Evolutionary conservation across 768 basidiomycete species (phyloP).

Genomic region (Mycena albidolilacea): DNA sequence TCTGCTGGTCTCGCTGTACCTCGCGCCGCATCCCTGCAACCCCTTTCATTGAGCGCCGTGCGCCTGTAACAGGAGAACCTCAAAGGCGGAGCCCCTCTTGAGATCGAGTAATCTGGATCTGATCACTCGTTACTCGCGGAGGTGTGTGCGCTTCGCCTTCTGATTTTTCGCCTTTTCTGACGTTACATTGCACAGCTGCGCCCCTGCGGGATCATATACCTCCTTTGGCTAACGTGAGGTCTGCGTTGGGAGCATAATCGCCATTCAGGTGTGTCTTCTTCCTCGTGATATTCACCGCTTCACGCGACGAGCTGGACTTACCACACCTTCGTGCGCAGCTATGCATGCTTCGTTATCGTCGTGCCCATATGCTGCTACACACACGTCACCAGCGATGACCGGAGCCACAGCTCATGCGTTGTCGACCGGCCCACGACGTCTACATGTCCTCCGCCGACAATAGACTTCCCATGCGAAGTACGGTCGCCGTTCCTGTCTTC

Average conservation of each 20-base stretch:
- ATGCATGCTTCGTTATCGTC: too few relatives aligned
- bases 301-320: too few relatives aligned
- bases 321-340: too few relatives aligned
- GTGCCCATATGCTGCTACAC: too few relatives aligned
- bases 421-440: too few relatives aligned
- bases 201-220: background rate
- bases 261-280: constrained; percentile 1
- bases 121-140: background rate
- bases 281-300: background rate
- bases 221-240: background rate
- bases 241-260: background rate
- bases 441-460: too few relatives aligned
- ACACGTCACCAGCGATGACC: too few relatives aligned
- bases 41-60: background rate
- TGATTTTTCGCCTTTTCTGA: background rate
- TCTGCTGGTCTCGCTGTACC: constrained; percentile 1
- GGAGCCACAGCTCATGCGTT: too few relatives aligned
- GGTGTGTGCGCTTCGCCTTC: constrained; percentile 3
- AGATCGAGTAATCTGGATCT: background rate
- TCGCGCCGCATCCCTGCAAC: background rate
- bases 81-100: constrained; percentile 1
- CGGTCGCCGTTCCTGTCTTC: too few relatives aligned
- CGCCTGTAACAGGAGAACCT: constrained; percentile 1
- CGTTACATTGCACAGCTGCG: background rate
- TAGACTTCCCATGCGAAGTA: too few relatives aligned